phyloP scores from a whole-genome alignment of 768 basidiomycete species.

The Saitozyma podzolica region DNA sequence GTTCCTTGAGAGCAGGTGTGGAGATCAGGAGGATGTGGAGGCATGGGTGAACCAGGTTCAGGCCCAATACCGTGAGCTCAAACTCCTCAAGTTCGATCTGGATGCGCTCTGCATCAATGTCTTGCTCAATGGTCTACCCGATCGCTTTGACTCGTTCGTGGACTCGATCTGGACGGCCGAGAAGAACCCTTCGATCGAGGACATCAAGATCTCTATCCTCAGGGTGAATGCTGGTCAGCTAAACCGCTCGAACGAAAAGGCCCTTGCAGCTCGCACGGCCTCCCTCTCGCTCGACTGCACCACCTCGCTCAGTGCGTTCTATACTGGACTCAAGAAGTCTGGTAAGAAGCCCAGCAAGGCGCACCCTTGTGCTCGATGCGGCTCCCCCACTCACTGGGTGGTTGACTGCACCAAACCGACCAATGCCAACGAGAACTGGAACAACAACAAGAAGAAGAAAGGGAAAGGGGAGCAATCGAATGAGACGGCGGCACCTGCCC shows the following conservation, averaged over 20 bases:
- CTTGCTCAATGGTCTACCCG: conserved; percentile 12
- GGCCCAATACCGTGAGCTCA: conserved; percentile 12
- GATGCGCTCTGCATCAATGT: conserved; percentile 11
- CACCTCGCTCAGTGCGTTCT: conserved; percentile 6
- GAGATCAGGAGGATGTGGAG: conserved; percentile 8
- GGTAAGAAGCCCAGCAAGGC: conserved; percentile 12
- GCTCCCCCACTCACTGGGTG: conserved; percentile 9
- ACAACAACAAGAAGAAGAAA: conserved; percentile 3
- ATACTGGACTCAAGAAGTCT: conserved; percentile 6
- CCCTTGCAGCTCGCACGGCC: conserved; percentile 1
- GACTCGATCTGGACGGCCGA: conserved; percentile 7
- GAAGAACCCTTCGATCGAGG: conserved; percentile 7
- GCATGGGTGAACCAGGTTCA: conserved; percentile 8
- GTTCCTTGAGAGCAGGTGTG: conserved; percentile 8
- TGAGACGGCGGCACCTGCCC: background rate
- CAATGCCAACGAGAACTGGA: background rate
- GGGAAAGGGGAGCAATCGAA: background rate
- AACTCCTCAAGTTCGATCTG: conserved; percentile 7
- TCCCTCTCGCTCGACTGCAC: conserved; percentile 3
- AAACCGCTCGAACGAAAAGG: conserved; percentile 4
- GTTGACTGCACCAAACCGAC: conserved; percentile 5
- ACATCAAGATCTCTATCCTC: conserved; percentile 3
- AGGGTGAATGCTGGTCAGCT: conserved; percentile 12
- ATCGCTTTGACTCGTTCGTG: conserved; percentile 8
- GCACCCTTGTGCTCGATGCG: conserved; percentile 12